phyloP scores from a whole-genome alignment of 2,329 filamentous ascomycete genomes.

The Coleophoma crateriformis region DNA sequence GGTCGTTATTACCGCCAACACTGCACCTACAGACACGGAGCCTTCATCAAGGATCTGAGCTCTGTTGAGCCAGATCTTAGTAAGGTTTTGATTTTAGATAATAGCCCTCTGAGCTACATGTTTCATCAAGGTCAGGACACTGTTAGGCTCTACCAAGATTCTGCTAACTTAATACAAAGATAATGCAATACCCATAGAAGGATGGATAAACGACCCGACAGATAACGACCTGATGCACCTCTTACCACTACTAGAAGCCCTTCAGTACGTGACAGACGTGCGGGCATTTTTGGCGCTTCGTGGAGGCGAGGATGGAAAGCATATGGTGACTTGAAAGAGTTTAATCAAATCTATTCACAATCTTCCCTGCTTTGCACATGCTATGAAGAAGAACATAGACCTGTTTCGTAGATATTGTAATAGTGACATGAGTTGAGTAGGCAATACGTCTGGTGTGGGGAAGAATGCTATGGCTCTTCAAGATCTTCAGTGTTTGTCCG shows the following conservation, averaged over 20 bases:
- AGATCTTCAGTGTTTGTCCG: no score
- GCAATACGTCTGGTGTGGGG: no score
- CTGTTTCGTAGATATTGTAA: no score
- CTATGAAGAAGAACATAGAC: not conserved
- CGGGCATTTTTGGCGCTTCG: slow-evolving; percentile 82
- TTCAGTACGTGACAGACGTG: slow-evolving; percentile 96
- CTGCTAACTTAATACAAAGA: slow-evolving; percentile 46
- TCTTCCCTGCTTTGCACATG: not conserved
- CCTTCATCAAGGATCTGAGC: slow-evolving; percentile 96
- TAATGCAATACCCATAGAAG: slow-evolving; percentile 97
- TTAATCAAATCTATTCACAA: not conserved
- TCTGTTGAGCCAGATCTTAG: slow-evolving; percentile 95
- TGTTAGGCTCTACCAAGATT: not conserved
- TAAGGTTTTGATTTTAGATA: slow-evolving; percentile 98
- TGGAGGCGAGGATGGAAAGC: slow-evolving; percentile 72
- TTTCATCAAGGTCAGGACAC: slow-evolving; percentile 82
- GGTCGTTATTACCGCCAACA: slow-evolving; percentile 94
- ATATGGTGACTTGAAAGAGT: slow-evolving; percentile 16
- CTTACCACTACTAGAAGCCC: slow-evolving; percentile 83
- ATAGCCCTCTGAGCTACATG: slow-evolving; percentile 96
- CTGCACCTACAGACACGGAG: slow-evolving; percentile 90
- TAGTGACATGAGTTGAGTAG: no score
- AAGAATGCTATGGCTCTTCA: no score
- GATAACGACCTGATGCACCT: slow-evolving; percentile 93
- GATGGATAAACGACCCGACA: slow-evolving; percentile 98